Conservation (phyloP, 2,329 filamentous ascomycete genomes). For the Aspergillus hiratsukae region DNA sequence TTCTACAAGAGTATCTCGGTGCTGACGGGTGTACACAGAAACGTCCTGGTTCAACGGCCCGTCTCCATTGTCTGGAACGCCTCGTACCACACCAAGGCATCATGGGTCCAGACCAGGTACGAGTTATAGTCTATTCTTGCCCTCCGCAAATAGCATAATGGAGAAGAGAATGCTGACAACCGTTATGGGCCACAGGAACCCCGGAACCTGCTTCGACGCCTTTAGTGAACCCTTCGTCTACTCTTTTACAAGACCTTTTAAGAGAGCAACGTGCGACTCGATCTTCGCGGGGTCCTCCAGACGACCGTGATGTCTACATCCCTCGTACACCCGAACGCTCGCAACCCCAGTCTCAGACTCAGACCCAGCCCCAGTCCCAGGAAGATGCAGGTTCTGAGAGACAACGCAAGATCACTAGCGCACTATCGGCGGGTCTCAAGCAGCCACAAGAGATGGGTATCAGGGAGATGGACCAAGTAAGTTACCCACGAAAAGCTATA, state of each 20-base stretch:
- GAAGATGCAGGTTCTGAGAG: slow-evolving; percentile 34
- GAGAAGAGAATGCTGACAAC: slow-evolving; percentile 6
- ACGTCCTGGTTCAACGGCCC: slow-evolving; percentile 29
- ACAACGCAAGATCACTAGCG: slow-evolving; percentile 27
- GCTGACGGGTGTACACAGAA: slow-evolving; percentile 15
- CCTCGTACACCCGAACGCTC: slow-evolving; percentile 23
- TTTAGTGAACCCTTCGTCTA: slow-evolving; percentile 37
- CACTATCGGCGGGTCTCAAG: slow-evolving; percentile 26
- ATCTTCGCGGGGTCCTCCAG: slow-evolving; percentile 24
- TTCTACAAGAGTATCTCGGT: background rate
- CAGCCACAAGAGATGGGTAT: slow-evolving; percentile 40
- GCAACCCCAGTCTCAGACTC: slow-evolving; percentile 14
- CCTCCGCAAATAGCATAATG: background rate
- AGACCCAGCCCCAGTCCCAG: slow-evolving; percentile 21
- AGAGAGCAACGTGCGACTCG: slow-evolving; percentile 40
- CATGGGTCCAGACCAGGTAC: slow-evolving; percentile 20
- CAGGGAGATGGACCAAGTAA: slow-evolving; percentile 40
- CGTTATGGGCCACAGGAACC: slow-evolving; percentile 19
- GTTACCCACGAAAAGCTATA: slow-evolving; percentile 5
- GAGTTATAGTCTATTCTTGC: slow-evolving; percentile 1
- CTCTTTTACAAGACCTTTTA: slow-evolving; percentile 36
- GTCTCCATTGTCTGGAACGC: slow-evolving; percentile 20
- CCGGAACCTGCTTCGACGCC: slow-evolving; percentile 27
- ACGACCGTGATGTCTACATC: slow-evolving; percentile 19
- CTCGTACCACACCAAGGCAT: slow-evolving; percentile 14